Conservation (phyloP, 2,329 filamentous ascomycete genomes). For the Aureobasidium sp. region DNA sequence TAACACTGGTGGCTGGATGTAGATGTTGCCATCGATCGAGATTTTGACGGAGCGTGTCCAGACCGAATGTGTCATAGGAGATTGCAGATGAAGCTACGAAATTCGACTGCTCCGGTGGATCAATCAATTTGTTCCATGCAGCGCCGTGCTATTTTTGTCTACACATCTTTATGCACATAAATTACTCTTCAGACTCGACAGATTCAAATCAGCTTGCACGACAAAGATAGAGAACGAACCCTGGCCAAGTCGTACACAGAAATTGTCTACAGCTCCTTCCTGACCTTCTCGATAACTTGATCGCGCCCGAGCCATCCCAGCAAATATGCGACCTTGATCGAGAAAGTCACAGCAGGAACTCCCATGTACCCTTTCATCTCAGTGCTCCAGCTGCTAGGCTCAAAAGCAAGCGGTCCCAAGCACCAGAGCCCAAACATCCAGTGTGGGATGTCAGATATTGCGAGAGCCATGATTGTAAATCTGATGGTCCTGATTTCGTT, state of each 20-base stretch:
- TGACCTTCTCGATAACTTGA: background rate
- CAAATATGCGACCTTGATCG: slow-evolving; percentile 7
- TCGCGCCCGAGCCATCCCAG: background rate
- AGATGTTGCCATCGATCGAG: background rate
- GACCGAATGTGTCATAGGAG: background rate
- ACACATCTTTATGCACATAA: background rate
- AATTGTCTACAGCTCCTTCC: background rate
- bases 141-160: background rate
- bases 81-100: background rate
- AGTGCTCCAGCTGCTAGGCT: background rate
- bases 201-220: background rate
- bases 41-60: background rate
- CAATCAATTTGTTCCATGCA: background rate
- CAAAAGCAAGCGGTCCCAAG: slow-evolving; percentile 5
- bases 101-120: background rate
- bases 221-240: no score
- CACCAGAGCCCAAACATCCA: slow-evolving; percentile 4
- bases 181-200: background rate
- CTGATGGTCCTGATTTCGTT: slow-evolving; percentile 1
- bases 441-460: slow-evolving; percentile 4
- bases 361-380: slow-evolving; percentile 12
- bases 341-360: slow-evolving; percentile 2
- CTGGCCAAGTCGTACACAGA: background rate
- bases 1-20: background rate
- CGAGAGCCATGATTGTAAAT: slow-evolving; percentile 7